phyloP scores from a whole-genome alignment of 805 yeast genomes.

The Yarrowia keelungensis region DNA sequence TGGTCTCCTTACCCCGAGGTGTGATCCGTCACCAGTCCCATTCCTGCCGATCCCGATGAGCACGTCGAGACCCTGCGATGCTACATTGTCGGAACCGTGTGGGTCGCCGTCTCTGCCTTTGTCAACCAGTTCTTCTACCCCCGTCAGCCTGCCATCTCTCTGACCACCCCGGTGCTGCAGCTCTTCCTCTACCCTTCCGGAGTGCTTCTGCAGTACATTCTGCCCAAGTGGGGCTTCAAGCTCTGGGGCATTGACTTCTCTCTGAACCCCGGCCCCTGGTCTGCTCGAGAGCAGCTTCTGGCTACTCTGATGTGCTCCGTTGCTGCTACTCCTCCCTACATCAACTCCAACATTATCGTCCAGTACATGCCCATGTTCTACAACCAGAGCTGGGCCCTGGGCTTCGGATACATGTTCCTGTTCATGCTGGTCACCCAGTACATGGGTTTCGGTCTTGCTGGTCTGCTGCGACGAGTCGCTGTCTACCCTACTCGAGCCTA shows the following conservation, averaged over 20 bases:
- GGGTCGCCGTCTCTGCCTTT: slow-evolving; percentile 63
- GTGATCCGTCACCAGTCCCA: slow-evolving; percentile 60
- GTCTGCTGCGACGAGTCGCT: slow-evolving; percentile 62
- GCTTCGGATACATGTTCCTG: slow-evolving; percentile 54
- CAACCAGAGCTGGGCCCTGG: slow-evolving; percentile 49
- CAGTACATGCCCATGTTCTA: slow-evolving; percentile 49
- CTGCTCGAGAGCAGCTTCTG: slow-evolving; percentile 66
- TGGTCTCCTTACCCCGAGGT: slow-evolving; percentile 68
- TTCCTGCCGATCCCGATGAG: slow-evolving; percentile 56
- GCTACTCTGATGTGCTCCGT: slow-evolving; percentile 47
- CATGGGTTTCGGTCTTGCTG: slow-evolving; percentile 72
- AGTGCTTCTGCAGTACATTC: slow-evolving; percentile 51
- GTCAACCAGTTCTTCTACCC: slow-evolving; percentile 65
- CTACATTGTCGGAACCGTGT: slow-evolving; percentile 59
- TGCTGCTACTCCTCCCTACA: slow-evolving; percentile 42
- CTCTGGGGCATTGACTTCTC: slow-evolving; percentile 53
- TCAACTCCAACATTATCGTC: slow-evolving; percentile 43
- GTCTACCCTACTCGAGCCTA: slow-evolving; percentile 66
- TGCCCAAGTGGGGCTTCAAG: slow-evolving; percentile 58
- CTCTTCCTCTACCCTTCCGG: slow-evolving; percentile 70
- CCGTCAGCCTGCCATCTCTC: slow-evolving; percentile 61
- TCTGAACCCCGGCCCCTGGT: slow-evolving; percentile 69
- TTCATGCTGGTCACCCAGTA: slow-evolving; percentile 65
- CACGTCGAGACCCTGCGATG: slow-evolving; percentile 61
- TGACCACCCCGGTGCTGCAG: slow-evolving; percentile 63